Conservation (phyloP, 1,139 yeast genomes). For the Hanseniaspora sp. region DNA sequence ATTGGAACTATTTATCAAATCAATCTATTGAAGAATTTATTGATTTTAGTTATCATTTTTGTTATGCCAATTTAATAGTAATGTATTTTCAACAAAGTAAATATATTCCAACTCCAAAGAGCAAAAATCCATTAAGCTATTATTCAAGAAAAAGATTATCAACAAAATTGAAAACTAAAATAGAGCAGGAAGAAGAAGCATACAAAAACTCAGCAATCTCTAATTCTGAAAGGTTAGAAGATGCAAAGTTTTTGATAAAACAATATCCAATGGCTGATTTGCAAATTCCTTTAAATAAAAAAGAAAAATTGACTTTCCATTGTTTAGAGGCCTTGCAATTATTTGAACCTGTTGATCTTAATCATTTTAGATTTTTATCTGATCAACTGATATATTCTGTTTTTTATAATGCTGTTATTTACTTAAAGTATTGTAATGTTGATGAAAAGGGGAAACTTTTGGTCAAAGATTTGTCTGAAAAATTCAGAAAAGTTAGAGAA, state of each 20-base stretch:
- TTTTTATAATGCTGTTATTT: slow-evolving; percentile 20
- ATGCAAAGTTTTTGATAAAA: slow-evolving; percentile 17
- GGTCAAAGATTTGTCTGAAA: slow-evolving; percentile 20
- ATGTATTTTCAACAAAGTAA: slow-evolving; percentile 21
- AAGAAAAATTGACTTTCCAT: slow-evolving; percentile 18
- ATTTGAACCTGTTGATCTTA: slow-evolving; percentile 19
- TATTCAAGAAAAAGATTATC: slow-evolving; percentile 16
- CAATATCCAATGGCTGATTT: slow-evolving; percentile 19
- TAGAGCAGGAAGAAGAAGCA: not conserved
- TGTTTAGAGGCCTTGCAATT: slow-evolving; percentile 18
- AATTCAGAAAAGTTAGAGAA: slow-evolving; percentile 21
- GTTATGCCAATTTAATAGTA: slow-evolving; percentile 42
- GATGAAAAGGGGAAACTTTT: slow-evolving; percentile 13
- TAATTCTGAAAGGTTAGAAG: slow-evolving; percentile 13
- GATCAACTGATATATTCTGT: slow-evolving; percentile 22
- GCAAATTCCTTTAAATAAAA: slow-evolving; percentile 18
- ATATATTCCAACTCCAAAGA: slow-evolving; percentile 5
- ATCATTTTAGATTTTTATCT: slow-evolving; percentile 20
- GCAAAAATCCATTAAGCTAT: not conserved
- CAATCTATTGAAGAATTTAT: slow-evolving; percentile 72
- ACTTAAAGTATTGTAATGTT: slow-evolving; percentile 16
- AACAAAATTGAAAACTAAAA: slow-evolving; percentile 12
- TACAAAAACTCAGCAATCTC: slow-evolving; percentile 2
- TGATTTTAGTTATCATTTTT: slow-evolving; percentile 60
- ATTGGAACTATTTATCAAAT: slow-evolving; percentile 60